A percentile compares a stretch with the other conserved stretches of the same genome.
Evolutionary conservation across 1,284 basidiomycete genomes (phyloP).

Genomic region (Pascua guehoae): DNA sequence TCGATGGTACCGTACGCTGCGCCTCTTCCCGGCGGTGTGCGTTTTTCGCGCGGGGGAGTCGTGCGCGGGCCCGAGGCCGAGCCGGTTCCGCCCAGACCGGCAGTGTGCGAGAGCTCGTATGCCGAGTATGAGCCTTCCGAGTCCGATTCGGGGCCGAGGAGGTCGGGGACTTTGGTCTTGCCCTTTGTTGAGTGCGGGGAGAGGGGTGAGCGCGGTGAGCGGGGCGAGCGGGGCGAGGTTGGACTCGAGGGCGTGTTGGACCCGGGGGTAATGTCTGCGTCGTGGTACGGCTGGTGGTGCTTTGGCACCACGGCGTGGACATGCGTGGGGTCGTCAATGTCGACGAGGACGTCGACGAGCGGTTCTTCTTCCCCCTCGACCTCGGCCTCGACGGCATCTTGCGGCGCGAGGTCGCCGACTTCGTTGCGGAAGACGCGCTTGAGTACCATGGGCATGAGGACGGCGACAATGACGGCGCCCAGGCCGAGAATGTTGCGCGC

Average conservation of each 20-base stretch:
- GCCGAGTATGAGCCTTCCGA: too few relatives aligned
- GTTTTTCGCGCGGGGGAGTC: too few relatives aligned
- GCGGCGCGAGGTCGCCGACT: conserved; percentile 38
- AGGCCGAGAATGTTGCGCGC: conserved; percentile 80
- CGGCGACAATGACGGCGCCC: conserved; percentile 78
- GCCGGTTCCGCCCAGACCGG: too few relatives aligned
- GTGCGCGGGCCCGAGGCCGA: neutral
- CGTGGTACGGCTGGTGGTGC: neutral
- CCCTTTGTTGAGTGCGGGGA: too few relatives aligned
- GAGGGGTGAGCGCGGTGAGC: neutral
- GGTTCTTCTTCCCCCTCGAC: neutral
- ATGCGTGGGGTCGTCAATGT: conserved; percentile 18
- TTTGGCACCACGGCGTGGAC: neutral
- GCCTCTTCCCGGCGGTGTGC: too few relatives aligned
- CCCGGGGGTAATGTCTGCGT: neutral
- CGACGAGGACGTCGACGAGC: conserved; percentile 11
- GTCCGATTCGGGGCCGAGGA: too few relatives aligned
- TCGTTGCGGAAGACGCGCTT: conserved; percentile 53
- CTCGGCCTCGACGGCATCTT: conserved; percentile 23
- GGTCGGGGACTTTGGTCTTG: too few relatives aligned
- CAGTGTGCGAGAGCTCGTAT: too few relatives aligned
- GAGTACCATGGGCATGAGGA: conserved; percentile 83
- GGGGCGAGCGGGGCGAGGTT: neutral
- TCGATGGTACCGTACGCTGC: conserved; percentile 11
- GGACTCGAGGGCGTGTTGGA: too few relatives aligned